Conservation (phyloP, 148 eudicot genomes). For the Chenopodium suecicum region DNA sequence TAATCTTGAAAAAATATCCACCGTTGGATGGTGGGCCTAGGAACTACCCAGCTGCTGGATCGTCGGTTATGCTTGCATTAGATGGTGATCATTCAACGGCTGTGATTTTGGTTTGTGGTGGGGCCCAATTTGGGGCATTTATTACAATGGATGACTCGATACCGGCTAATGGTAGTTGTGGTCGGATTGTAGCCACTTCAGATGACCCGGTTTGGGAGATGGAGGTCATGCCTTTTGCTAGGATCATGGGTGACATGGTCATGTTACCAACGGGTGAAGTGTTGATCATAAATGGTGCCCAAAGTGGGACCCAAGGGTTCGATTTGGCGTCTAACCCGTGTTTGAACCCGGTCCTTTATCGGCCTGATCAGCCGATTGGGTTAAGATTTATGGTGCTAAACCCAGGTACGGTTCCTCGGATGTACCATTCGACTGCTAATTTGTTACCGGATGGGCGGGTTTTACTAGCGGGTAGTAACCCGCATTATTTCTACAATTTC, state of each 20-base stretch:
- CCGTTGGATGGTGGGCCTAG: constrained; percentile 78
- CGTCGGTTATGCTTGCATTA: constrained; percentile 82
- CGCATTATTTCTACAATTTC: constrained; percentile 70
- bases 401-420: constrained; percentile 65
- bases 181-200: constrained; percentile 65
- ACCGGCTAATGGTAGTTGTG: constrained; percentile 85
- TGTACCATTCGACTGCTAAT: constrained; percentile 95
- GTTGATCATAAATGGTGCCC: constrained; percentile 78
- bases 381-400: constrained; percentile 69
- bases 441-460: constrained; percentile 83
- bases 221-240: constrained; percentile 81
- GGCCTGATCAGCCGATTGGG: constrained; percentile 66
- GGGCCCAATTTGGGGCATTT: constrained; percentile 78
- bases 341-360: constrained; percentile 59
- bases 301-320: constrained; percentile 83
- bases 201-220: constrained; percentile 69
- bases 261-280: constrained; percentile 79
- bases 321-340: constrained; percentile 66
- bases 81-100: constrained; percentile 61
- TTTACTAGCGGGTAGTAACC: constrained; percentile 81
- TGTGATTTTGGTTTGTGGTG: constrained; percentile 75
- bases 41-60: constrained; percentile 92
- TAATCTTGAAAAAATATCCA: constrained; percentile 43
- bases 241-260: constrained; percentile 97
- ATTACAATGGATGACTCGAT: constrained; percentile 42